These are phyloP conservation scores for Kazachstania kunashirensis DNA, from an alignment of 805 yeast genomes.

Conservation along the genomic window DNA sequence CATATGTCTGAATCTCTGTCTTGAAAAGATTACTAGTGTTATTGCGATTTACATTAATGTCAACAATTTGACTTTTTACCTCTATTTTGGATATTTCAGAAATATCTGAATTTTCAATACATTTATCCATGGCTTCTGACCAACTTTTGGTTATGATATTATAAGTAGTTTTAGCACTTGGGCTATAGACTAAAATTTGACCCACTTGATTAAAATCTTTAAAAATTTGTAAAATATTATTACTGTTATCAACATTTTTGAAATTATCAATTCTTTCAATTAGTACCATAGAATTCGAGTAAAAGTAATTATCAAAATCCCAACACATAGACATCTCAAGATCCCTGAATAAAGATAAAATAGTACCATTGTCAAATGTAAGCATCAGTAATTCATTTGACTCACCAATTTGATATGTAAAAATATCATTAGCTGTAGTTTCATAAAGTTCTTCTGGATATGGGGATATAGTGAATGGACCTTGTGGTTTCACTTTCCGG, in stretches of 20 bases:
- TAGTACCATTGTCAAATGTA: conserved; percentile 24
- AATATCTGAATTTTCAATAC: conserved; percentile 14
- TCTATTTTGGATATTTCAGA: conserved; percentile 7
- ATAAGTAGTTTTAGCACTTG: background rate
- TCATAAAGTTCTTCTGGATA: conserved; percentile 46
- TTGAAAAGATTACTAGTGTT: no score
- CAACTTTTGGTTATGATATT: conserved; percentile 15
- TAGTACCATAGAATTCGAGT: conserved; percentile 20
- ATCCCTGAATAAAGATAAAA: conserved; percentile 27
- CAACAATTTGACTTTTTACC: conserved; percentile 10
- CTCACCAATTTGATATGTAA: conserved; percentile 19
- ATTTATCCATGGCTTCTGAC: conserved; percentile 13
- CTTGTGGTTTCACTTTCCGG: conserved; percentile 30
- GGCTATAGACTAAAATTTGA: background rate
- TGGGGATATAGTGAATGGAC: conserved; percentile 46
- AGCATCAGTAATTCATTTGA: conserved; percentile 20
- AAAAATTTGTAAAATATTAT: background rate
- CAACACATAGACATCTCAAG: conserved; percentile 31
- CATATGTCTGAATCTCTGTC: no score
- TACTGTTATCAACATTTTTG: background rate
- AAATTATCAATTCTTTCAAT: conserved; percentile 12
- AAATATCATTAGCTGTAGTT: conserved; percentile 33
- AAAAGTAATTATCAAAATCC: conserved; percentile 19
- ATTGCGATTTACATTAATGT: background rate
- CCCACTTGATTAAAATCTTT: background rate